phyloP scores from a whole-genome alignment of 2,329 filamentous ascomycete genomes.

The Fusarium avenaceum region DNA sequence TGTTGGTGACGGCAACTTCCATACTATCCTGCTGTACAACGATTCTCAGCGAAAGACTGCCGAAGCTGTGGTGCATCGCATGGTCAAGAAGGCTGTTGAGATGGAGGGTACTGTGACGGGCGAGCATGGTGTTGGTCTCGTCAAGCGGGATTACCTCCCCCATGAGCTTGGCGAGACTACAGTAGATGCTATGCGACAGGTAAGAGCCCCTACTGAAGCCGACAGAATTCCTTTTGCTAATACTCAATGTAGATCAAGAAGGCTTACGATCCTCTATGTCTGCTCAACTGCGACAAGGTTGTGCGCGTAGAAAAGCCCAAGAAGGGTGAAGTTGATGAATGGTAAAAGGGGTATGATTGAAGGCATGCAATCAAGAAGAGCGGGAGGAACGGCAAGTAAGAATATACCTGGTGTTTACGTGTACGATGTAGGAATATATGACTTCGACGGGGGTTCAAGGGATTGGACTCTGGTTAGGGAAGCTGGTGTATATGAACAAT shows the following conservation, averaged over 20 bases:
- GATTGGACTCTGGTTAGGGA: conserved; percentile 4
- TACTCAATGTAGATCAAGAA: conserved; percentile 74
- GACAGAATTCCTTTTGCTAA: not conserved
- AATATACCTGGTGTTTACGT: conserved; percentile 38
- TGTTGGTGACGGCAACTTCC: conserved; percentile 85
- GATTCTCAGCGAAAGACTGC: conserved; percentile 76
- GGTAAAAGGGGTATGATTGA: conserved; percentile 51
- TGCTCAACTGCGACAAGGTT: conserved; percentile 79
- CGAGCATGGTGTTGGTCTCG: conserved; percentile 85
- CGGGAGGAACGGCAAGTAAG: not conserved
- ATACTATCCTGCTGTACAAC: conserved; percentile 73
- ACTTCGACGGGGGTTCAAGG: conserved; percentile 11
- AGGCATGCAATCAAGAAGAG: not conserved
- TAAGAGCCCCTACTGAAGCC: conserved; percentile 53
- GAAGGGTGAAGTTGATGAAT: conserved; percentile 60
- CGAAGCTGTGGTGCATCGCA: conserved; percentile 80
- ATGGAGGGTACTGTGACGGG: conserved; percentile 90
- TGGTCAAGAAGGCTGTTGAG: conserved; percentile 88
- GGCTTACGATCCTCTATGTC: conserved; percentile 80
- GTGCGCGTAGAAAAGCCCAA: conserved; percentile 68
- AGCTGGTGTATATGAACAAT: conserved; percentile 26
- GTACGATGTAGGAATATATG: conserved; percentile 40
- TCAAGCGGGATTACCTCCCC: conserved; percentile 86
- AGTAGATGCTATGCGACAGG: conserved; percentile 86
- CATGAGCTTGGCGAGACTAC: conserved; percentile 81